A percentile compares a stretch with the other conserved stretches of the same genome.
Evolutionary conservation across 768 basidiomycete species (phyloP).

Genomic region (Suillus hirtellus): DNA sequence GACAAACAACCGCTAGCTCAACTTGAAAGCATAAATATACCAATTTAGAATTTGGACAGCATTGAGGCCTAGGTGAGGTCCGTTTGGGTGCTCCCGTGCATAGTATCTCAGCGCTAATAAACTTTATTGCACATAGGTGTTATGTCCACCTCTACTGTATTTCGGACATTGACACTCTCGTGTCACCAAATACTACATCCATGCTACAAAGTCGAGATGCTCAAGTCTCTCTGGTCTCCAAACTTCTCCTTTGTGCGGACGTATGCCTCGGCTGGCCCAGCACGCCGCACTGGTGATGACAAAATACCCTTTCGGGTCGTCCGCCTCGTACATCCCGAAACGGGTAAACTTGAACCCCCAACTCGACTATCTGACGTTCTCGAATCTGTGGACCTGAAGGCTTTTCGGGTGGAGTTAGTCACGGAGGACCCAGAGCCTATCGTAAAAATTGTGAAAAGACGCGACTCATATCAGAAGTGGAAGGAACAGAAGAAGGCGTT

Average conservation of each 20-base stretch:
- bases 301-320: constrained; percentile 46
- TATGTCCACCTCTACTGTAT: neutral
- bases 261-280: constrained; percentile 4
- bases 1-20: constrained; percentile 28
- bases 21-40: neutral
- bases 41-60: neutral
- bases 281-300: constrained; percentile 30
- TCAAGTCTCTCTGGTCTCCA: constrained; percentile 11
- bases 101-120: neutral
- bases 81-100: neutral
- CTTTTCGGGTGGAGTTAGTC: constrained; percentile 57
- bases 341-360: constrained; percentile 38
- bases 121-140: neutral
- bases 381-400: constrained; percentile 39
- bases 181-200: constrained; percentile 9
- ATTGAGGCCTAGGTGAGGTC: neutral
- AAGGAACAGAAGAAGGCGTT: constrained; percentile 37
- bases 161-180: constrained; percentile 13
- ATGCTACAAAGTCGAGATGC: constrained; percentile 2
- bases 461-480: constrained; percentile 40
- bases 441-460: constrained; percentile 57
- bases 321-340: constrained; percentile 48
- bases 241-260: neutral
- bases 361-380: constrained; percentile 46
- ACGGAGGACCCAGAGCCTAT: constrained; percentile 49